Evolutionary conservation across 306 rosid species (phyloP).

Genomic region (Arachis hypogaea): DNA sequence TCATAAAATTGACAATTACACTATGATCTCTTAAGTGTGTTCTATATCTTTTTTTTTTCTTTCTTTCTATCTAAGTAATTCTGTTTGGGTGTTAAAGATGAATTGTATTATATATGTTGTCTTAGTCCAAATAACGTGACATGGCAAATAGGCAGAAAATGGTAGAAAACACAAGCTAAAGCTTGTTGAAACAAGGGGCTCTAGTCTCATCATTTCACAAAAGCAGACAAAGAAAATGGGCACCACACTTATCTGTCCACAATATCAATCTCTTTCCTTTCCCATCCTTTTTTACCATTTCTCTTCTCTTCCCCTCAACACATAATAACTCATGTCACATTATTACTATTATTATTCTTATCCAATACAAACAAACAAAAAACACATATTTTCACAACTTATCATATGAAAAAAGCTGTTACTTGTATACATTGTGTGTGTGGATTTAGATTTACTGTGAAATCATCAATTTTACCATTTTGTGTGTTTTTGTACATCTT

Average conservation of each 20-base stretch:
- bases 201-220: conserved; percentile 35
- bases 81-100: conserved; percentile 18
- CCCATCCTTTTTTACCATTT: conserved; percentile 45
- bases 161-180: conserved; percentile 32
- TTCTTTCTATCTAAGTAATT: conserved; percentile 26
- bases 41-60: neutral
- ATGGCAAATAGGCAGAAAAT: conserved; percentile 19
- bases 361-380: conserved; percentile 18
- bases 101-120: conserved; percentile 16
- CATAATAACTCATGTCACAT: neutral
- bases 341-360: neutral
- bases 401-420: too few species aligned
- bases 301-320: conserved; percentile 15
- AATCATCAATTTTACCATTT: too few species aligned
- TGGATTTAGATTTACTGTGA: too few species aligned
- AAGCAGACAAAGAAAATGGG: conserved; percentile 49
- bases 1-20: neutral
- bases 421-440: too few species aligned
- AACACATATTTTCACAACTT: conserved; percentile 23
- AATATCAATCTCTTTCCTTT: conserved; percentile 42
- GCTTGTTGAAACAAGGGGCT: conserved; percentile 24
- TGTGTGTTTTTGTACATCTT: too few species aligned
- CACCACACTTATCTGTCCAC: conserved; percentile 40
- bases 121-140: conserved; percentile 30
- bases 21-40: conserved; percentile 20